phyloP scores from a whole-genome alignment of 495 filamentous ascomycete species.

The Hypomontagnella submonticulosa region DNA sequence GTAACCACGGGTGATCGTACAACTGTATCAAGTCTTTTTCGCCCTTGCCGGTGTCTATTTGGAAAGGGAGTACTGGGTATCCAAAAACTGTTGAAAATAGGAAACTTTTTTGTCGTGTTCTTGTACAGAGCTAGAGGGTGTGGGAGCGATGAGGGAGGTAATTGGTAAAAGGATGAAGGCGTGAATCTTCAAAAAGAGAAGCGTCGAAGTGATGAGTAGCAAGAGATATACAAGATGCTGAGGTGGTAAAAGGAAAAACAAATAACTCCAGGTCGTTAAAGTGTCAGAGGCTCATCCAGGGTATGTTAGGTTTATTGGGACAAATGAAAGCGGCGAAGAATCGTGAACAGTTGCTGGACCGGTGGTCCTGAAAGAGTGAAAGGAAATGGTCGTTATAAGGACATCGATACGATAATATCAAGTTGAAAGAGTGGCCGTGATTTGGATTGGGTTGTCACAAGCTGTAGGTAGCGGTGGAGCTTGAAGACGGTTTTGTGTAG shows the following conservation, averaged over 20 bases:
- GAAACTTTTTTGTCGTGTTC: constrained; percentile 53
- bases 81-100: constrained; percentile 40
- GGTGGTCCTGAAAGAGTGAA: constrained; percentile 62
- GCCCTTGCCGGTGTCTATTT: constrained; percentile 51
- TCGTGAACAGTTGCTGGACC: constrained; percentile 61
- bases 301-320: constrained; percentile 64
- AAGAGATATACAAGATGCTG: constrained; percentile 59
- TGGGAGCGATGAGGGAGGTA: constrained; percentile 46
- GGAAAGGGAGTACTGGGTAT: constrained; percentile 45
- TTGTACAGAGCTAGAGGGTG: constrained; percentile 57
- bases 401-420: constrained; percentile 68
- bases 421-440: constrained; percentile 56
- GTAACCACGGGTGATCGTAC: constrained; percentile 49
- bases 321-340: constrained; percentile 65
- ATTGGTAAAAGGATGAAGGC: constrained; percentile 34
- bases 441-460: constrained; percentile 51
- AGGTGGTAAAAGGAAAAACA: constrained; percentile 57
- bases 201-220: constrained; percentile 40
- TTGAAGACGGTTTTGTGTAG: constrained; percentile 25
- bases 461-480: constrained; percentile 31
- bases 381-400: constrained; percentile 72
- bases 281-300: constrained; percentile 75
- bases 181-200: constrained; percentile 47
- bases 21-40: constrained; percentile 34
- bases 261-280: constrained; percentile 67